Base-by-base conservation (phyloP, 108 stramenopile species). In the Pseudonitzschia pungens region DNA sequence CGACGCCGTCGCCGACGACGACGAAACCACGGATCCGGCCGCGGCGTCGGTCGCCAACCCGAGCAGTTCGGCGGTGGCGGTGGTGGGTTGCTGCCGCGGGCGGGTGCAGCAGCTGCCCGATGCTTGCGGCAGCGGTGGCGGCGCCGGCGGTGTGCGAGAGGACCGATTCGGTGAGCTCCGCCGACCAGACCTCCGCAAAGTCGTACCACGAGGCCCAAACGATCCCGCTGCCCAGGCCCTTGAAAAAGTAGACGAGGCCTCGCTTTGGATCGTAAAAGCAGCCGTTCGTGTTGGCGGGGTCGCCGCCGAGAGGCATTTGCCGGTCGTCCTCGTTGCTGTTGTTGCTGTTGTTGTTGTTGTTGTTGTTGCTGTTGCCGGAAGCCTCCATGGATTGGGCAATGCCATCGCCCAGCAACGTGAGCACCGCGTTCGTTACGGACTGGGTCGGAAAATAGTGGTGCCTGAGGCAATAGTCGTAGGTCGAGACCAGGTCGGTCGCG, bases 391-490 rank as follows among this genome's bases (percentile, higher is more conserved):
- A 26, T 71, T 83, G 85, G 31, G 85, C 85, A 69, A 86, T 53
- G 3, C 70, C 77, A 67, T 83, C 85, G 24, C 77, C 83, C 0
- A 79, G 31, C 8, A 73, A 67, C 14, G 81, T 79, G 12, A 79
- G 42, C 32, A 69, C 51, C 36, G 78, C 81, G 55, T 73, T 68
- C 4, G 81, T 87, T 2, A 71, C 21, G 0, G 74, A 70, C 52
- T 86, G 79, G 2, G 85, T 86, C 16, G 79, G 70, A 24, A 81
- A 48, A 29, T 74, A 77, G 55, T 83, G 70, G 32, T 86, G 53
- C 16, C 51, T 50, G 42, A 86, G 66, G n/a, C 63, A 71, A 21
- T 65, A 71, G 27, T 32, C 8, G 0, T 77, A 77, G 16, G 60
- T 40, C 4, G 60, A 62, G 0, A 62, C 0, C 36, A 62, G n/a